phyloP scores from a whole-genome alignment of 176 grass and related monocot genomes.

The Eleusine coracana region DNA sequence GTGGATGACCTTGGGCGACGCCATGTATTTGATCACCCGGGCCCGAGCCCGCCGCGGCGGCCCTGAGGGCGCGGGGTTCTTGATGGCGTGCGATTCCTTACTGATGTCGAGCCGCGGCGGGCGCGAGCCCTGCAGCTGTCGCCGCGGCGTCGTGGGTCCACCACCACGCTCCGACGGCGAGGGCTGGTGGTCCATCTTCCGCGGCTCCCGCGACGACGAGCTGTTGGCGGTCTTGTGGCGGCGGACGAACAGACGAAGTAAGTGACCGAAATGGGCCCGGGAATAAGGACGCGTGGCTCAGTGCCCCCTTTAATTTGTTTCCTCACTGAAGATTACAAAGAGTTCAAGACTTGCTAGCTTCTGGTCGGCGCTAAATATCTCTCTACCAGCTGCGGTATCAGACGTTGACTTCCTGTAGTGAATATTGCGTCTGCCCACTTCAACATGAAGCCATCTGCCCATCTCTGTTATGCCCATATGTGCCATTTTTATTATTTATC shows the following conservation, averaged over 20 bases:
- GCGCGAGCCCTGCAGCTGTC: slow-evolving; percentile 75
- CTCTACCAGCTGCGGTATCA: too few species aligned
- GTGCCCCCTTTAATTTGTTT: too few species aligned
- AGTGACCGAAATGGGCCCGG: not conserved
- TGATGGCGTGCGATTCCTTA: slow-evolving; percentile 78
- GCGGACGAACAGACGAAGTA: not conserved
- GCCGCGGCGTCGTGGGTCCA: slow-evolving; percentile 41
- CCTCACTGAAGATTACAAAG: too few species aligned
- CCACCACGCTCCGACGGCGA: slow-evolving; percentile 18
- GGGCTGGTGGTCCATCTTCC: slow-evolving; percentile 37
- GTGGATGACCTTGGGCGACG: slow-evolving; percentile 89
- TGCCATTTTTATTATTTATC: too few species aligned
- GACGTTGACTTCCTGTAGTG: too few species aligned
- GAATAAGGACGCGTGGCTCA: too few species aligned
- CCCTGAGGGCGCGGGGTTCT: slow-evolving; percentile 47
- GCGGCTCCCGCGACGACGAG: not conserved
- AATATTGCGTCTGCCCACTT: too few species aligned
- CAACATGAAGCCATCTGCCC: too few species aligned
- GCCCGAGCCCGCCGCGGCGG: slow-evolving; percentile 4
- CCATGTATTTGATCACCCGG: slow-evolving; percentile 92
- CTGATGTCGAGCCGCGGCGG: slow-evolving; percentile 67
- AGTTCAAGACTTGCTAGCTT: too few species aligned
- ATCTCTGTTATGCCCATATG: too few species aligned
- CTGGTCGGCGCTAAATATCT: too few species aligned
- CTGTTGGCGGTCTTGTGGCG: slow-evolving; percentile 10